Conservation (phyloP, 2,329 filamentous ascomycete genomes). For the Drechslerella stenobrocha region DNA sequence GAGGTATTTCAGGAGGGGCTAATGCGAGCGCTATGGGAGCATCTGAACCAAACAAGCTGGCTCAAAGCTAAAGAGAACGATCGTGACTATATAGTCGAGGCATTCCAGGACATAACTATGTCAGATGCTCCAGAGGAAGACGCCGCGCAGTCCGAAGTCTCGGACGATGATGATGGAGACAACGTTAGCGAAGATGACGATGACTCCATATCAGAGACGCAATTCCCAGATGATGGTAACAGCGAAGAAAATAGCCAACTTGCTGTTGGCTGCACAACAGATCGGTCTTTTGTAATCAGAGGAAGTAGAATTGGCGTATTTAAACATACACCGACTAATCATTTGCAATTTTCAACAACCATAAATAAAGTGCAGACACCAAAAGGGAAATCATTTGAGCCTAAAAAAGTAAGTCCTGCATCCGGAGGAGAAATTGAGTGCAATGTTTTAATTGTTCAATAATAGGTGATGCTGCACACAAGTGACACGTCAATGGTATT, state of each 20-base stretch:
- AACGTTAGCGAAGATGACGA: conserved; percentile 65
- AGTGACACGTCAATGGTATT: conserved; percentile 88
- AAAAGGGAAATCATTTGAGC: conserved; percentile 81
- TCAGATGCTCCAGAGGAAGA: conserved; percentile 68
- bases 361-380: conserved; percentile 95
- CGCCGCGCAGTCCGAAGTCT: conserved; percentile 24
- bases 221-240: conserved; percentile 71
- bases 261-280: conserved; percentile 94
- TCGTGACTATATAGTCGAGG: conserved; percentile 89
- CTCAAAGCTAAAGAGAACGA: conserved; percentile 88
- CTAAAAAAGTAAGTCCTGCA: conserved; percentile 67
- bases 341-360: conserved; percentile 92
- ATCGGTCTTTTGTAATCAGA: conserved; percentile 93
- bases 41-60: conserved; percentile 93
- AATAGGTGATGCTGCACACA: conserved; percentile 80
- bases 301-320: conserved; percentile 99
- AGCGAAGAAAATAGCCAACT: conserved; percentile 77
- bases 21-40: conserved; percentile 96
- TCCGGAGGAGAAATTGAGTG: too few relatives aligned
- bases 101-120: conserved; percentile 92
- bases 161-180: conserved; percentile 61
- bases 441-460: not conserved
- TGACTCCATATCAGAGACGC: conserved; percentile 75
- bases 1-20: conserved; percentile 90
- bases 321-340: conserved; percentile 90